These are phyloP conservation scores for Trypanosoma theileri DNA, from an alignment of 208 protist genomes.

Conservation along the genomic window DNA sequence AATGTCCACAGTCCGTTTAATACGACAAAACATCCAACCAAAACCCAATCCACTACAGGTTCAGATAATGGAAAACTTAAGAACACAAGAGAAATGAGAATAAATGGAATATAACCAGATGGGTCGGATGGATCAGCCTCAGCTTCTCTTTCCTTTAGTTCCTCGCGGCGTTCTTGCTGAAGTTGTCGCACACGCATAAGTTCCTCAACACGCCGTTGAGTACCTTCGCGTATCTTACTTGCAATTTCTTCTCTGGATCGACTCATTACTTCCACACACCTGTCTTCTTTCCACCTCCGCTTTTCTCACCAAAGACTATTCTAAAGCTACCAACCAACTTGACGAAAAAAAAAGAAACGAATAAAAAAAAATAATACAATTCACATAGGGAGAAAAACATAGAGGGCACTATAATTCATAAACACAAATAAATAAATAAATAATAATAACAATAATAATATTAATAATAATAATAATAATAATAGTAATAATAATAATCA, in stretches of 20 bases:
- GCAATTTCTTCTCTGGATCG: slow-evolving; percentile 38
- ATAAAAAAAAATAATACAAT: background rate
- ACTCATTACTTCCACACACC: slow-evolving; percentile 13
- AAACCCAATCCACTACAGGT: slow-evolving; percentile 67
- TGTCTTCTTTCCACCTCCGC: no score
- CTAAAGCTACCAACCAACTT: no score
- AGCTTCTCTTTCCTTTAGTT: slow-evolving; percentile 31
- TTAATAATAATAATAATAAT: no score
- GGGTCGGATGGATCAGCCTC: slow-evolving; percentile 21
- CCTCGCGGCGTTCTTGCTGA: slow-evolving; percentile 51
- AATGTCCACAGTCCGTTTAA: slow-evolving; percentile 54
- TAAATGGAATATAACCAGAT: slow-evolving; percentile 55
- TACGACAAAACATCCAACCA: slow-evolving; percentile 51
- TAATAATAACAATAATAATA: no score
- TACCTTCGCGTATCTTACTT: slow-evolving; percentile 64
- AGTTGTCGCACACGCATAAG: slow-evolving; percentile 61
- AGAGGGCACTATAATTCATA: background rate
- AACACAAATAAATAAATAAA: background rate
- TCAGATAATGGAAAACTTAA: slow-evolving; percentile 81
- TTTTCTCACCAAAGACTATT: no score
- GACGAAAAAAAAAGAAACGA: background rate
- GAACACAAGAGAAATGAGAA: slow-evolving; percentile 77
- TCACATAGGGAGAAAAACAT: background rate
- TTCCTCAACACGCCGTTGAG: slow-evolving; percentile 51
- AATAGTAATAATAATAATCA: no score